These are phyloP conservation scores for Cladophialophora exuberans DNA, from an alignment of 2,329 filamentous ascomycete species.

Conservation along the genomic window DNA sequence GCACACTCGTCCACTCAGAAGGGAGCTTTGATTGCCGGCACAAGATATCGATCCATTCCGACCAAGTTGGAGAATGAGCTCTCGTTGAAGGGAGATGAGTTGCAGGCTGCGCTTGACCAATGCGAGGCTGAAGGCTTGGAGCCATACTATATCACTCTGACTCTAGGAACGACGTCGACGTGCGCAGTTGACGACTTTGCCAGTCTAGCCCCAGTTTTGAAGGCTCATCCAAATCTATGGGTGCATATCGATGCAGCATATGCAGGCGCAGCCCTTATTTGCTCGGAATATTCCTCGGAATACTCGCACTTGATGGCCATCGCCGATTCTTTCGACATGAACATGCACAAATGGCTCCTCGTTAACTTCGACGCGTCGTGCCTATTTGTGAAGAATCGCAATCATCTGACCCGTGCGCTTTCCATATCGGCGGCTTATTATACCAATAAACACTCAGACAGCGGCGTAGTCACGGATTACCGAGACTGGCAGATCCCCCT, in stretches of 20 bases:
- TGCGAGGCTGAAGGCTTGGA: constrained; percentile 71
- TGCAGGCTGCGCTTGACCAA: constrained; percentile 66
- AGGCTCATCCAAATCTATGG: constrained; percentile 68
- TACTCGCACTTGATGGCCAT: constrained; percentile 51
- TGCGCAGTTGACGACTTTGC: constrained; percentile 84
- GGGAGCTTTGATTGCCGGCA: constrained; percentile 81
- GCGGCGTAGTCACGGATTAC: constrained; percentile 88
- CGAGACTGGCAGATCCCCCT: constrained; percentile 97
- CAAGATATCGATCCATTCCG: constrained; percentile 73
- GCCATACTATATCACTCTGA: constrained; percentile 85
- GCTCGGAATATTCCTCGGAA: constrained; percentile 73
- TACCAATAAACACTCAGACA: constrained; percentile 77
- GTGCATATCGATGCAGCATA: constrained; percentile 94
- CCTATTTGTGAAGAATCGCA: constrained; percentile 75
- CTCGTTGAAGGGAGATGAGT: constrained; percentile 67
- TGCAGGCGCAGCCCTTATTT: constrained; percentile 81
- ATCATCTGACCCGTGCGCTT: constrained; percentile 77
- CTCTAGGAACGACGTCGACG: constrained; percentile 83
- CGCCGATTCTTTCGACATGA: constrained; percentile 84
- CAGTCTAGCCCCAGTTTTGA: constrained; percentile 60
- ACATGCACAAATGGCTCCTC: constrained; percentile 97
- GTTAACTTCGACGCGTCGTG: constrained; percentile 89
- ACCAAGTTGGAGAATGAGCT: constrained; percentile 67
- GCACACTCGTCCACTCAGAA: constrained; percentile 86
- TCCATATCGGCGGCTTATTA: constrained; percentile 81